These are phyloP conservation scores for Oehlia diaphana DNA, from an alignment of 192 early-diverging fungal genomes.

Conservation along the genomic window DNA sequence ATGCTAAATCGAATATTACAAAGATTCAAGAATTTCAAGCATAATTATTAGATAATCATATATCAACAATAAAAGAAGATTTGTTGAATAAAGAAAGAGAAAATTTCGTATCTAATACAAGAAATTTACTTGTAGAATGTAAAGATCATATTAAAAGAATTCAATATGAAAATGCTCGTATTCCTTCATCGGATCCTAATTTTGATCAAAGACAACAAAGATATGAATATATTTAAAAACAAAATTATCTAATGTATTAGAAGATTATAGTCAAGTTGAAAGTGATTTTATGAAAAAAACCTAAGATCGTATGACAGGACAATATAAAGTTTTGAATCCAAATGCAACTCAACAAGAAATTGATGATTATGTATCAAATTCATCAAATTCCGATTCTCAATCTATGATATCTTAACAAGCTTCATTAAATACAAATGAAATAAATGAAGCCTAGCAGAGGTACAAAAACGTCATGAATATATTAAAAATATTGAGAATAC, in stretches of 20 bases:
- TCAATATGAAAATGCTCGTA: conserved; percentile 7
- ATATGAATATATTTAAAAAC: conserved; percentile 47
- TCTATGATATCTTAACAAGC: conserved; percentile 43
- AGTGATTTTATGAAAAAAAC: conserved; percentile 79
- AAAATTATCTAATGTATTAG: conserved; percentile 61
- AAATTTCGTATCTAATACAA: not conserved
- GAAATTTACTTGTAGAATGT: conserved; percentile 3
- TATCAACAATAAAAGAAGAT: too few species aligned
- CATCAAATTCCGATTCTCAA: conserved; percentile 10
- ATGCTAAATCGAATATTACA: conserved; percentile 1
- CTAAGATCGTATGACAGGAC: conserved; percentile 74
- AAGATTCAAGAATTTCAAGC: conserved; percentile 1
- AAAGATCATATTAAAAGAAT: conserved; percentile 21
- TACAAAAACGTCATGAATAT: conserved; percentile 82
- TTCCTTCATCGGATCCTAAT: conserved; percentile 1
- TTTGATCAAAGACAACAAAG: not conserved
- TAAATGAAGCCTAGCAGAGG: conserved; percentile 64
- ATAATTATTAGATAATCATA: not conserved
- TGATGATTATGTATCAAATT: conserved; percentile 62
- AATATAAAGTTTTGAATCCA: conserved; percentile 83
- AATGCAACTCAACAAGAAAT: conserved; percentile 77
- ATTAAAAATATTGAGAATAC: conserved; percentile 86
- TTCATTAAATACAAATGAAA: conserved; percentile 64
- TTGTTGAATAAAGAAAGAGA: conserved; percentile 5
- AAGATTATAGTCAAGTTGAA: conserved; percentile 60